Evolutionary conservation across 2,329 filamentous ascomycete species (phyloP).

Genomic region (Arthrobotrys entomopaga): DNA sequence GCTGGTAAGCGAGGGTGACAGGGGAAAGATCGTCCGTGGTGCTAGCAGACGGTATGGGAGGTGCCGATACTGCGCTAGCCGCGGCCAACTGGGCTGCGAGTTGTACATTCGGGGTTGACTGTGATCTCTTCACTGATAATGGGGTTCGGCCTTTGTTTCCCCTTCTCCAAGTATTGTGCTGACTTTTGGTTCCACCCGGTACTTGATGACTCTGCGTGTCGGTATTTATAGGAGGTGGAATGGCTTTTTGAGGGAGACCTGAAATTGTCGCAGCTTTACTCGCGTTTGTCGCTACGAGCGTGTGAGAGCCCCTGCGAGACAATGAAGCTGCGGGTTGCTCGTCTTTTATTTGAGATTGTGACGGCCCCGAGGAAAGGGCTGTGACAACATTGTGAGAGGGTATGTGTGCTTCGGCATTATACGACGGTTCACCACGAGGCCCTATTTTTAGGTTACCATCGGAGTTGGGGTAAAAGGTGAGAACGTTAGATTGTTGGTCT

Average conservation of each 20-base stretch:
- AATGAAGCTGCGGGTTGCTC: constrained; percentile 11
- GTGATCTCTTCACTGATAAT: constrained; percentile 58
- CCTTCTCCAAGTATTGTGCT: constrained; percentile 51
- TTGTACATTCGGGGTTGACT: constrained; percentile 59
- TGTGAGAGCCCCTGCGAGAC: constrained; percentile 18
- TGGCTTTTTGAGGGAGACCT: constrained; percentile 25
- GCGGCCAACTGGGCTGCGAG: constrained; percentile 57
- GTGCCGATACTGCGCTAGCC: constrained; percentile 51
- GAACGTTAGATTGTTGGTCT: constrained; percentile 20
- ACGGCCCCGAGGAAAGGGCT: neutral
- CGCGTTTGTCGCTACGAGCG: constrained; percentile 8
- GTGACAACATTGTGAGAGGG: constrained; percentile 15
- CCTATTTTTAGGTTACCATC: constrained; percentile 30
- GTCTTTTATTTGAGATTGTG: constrained; percentile 35
- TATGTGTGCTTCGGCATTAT: constrained; percentile 13
- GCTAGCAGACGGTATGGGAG: constrained; percentile 47
- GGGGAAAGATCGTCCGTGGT: constrained; percentile 53
- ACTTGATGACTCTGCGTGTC: constrained; percentile 40
- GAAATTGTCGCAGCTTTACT: constrained; percentile 43
- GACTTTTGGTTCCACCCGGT: constrained; percentile 43
- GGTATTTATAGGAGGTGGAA: constrained; percentile 50
- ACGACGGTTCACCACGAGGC: constrained; percentile 17
- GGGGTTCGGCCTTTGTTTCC: constrained; percentile 52
- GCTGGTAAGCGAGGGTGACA: constrained; percentile 59
- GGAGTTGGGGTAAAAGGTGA: constrained; percentile 31